Evolutionary conservation across 305 asterid genomes (phyloP).

Genomic region (Solanum hybrid): DNA sequence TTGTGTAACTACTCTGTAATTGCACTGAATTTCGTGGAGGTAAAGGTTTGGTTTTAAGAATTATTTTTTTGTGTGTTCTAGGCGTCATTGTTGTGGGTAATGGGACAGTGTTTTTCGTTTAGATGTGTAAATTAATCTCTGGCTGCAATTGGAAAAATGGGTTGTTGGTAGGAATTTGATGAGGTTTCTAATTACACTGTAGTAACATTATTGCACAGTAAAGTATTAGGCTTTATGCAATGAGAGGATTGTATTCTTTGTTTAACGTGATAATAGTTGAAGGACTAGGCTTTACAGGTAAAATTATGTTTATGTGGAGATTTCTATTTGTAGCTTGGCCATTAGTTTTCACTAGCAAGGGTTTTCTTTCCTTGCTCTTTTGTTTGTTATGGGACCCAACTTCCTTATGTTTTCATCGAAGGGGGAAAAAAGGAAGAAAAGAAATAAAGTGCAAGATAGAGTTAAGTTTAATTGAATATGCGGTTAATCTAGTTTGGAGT

Average conservation of each 20-base stretch:
- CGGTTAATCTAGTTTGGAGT: not conserved
- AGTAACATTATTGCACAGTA: not conserved
- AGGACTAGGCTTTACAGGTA: not conserved
- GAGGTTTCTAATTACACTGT: not conserved
- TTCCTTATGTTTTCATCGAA: not conserved
- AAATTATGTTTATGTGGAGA: not conserved
- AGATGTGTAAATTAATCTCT: not conserved
- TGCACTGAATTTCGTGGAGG: not conserved
- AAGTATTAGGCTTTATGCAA: not conserved
- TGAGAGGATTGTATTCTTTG: not conserved
- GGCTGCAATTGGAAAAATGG: not conserved
- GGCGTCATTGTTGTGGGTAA: not conserved
- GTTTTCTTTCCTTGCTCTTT: not conserved
- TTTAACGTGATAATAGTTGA: not conserved
- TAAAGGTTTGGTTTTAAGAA: not conserved
- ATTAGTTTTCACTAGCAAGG: not conserved
- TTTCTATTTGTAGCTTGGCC: not conserved
- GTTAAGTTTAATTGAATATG: not conserved
- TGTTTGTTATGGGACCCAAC: not conserved
- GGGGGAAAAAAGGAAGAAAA: not conserved
- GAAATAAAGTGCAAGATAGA: not conserved
- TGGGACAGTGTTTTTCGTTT: not conserved
- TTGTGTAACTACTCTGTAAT: not conserved
- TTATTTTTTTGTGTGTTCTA: not conserved
- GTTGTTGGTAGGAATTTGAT: not conserved